Evolutionary conservation across 2,329 filamentous ascomycete genomes (phyloP), one percentile per base, ranked within the genome.

Genomic region (Didymella pinodella): DNA sequence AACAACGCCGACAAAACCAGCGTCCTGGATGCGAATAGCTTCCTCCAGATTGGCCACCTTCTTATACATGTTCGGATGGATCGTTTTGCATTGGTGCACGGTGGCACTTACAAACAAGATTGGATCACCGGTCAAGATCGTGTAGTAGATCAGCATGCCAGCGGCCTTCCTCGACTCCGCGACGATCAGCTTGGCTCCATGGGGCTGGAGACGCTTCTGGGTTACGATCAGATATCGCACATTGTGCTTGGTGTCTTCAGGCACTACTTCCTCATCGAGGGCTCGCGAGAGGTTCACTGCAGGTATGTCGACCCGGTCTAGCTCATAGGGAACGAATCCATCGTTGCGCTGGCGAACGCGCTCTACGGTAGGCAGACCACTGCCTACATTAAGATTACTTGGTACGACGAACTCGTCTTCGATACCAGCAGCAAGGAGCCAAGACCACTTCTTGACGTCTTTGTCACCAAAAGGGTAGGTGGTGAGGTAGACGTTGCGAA

Each of bases 101-200:
- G 64, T 61, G 7, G 63, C 69, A 1, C 67, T 67, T 2, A 70
- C 65, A 48, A 71, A 71, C 26, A 62, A 26, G 6, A 68, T 50
- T 5, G 64, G 66, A 20, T 67, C 61, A 4, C 68, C 68, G 36
- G 41, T 65, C 41, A 72, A 41, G 18, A 60, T 51, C 44, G 70
- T 65, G 43, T 68, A 69, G 49, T 63, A 70, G 11, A 68, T 65
- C 5, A 68, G 18, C 20, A 70, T 64, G 3, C 63, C 68, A 1
- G 65, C 68, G 4, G 69, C 69, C 54, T 68, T 69, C 14, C 69
- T 55, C n/a, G 63, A 65, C 51, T 68, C 69, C 7, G 63, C 65
- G 18, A 68, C 60, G n/a, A 69, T 11, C 52, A 70, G 38, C 41
- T 70, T 68, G 10, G 22, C 47, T 12, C 59, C 59, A 18, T 48